These are phyloP conservation scores for Dothideomycetes sp. DNA, from an alignment of 2,329 filamentous ascomycete species.

Conservation along the genomic window DNA sequence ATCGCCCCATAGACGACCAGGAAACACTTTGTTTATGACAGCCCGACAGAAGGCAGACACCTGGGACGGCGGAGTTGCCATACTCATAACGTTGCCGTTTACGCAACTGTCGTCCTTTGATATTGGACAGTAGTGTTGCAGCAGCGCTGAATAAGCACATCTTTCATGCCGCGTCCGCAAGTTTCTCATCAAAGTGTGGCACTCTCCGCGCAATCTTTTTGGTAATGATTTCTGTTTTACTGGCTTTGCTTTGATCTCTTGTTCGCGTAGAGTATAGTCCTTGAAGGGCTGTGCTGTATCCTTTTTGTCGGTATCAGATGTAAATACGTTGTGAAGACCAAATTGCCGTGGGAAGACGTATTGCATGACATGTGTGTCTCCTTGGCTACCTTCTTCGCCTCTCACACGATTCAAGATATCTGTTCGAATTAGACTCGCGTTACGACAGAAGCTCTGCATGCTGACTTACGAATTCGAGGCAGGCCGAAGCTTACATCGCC, in stretches of 20 bases:
- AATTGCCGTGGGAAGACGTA: conserved; percentile 93
- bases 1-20: conserved; percentile 63
- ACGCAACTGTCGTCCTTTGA: conserved; percentile 15
- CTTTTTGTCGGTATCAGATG: conserved; percentile 52
- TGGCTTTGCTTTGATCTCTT: conserved; percentile 53
- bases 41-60: conserved; percentile 85
- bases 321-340: conserved; percentile 85
- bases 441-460: neutral
- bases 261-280: conserved; percentile 77
- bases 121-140: conserved; percentile 71
- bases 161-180: conserved; percentile 62
- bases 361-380: conserved; percentile 68
- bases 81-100: conserved; percentile 52
- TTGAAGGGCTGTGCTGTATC: conserved; percentile 67
- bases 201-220: conserved; percentile 58
- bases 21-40: conserved; percentile 62
- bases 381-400: conserved; percentile 36
- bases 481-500: conserved; percentile 65
- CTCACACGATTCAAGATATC: conserved; percentile 71
- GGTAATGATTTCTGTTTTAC: conserved; percentile 30
- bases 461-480: conserved; percentile 63
- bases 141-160: conserved; percentile 70
- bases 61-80: conserved; percentile 56
- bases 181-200: conserved; percentile 51
- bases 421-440: conserved; percentile 31